phyloP scores from a whole-genome alignment of 768 basidiomycete species.

The Atractiella rhizophila region DNA sequence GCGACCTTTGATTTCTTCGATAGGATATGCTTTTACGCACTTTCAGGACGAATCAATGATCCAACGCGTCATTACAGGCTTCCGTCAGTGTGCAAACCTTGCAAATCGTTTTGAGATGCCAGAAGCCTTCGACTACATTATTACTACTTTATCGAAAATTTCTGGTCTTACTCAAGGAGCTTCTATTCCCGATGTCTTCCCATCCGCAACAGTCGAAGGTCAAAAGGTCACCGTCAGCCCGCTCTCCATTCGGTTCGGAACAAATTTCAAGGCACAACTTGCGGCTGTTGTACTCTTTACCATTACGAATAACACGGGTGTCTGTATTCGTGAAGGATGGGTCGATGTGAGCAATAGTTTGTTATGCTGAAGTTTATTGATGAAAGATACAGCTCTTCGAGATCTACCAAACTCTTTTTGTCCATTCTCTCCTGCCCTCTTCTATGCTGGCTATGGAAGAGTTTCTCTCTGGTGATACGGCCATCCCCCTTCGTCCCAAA shows the following conservation, averaged over 20 bases:
- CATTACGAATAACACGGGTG: constrained; percentile 86
- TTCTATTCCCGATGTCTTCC: constrained; percentile 45
- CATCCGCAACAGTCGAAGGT: constrained; percentile 66
- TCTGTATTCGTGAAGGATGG: constrained; percentile 86
- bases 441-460: constrained; percentile 94
- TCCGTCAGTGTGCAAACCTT: constrained; percentile 80
- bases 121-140: constrained; percentile 91
- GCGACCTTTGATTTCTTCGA: constrained; percentile 76
- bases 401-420: constrained; percentile 88
- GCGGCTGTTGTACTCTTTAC: constrained; percentile 94
- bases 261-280: constrained; percentile 78
- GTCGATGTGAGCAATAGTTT: constrained; percentile 35
- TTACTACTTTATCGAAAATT: constrained; percentile 70
- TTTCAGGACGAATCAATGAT: constrained; percentile 94
- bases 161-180: constrained; percentile 48
- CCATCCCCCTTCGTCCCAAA: constrained; percentile 53
- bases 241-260: constrained; percentile 76
- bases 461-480: constrained; percentile 77
- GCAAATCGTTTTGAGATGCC: constrained; percentile 69
- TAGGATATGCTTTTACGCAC: constrained; percentile 82
- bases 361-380: background rate
- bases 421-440: constrained; percentile 70
- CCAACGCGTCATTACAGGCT: constrained; percentile 81
- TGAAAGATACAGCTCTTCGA: constrained; percentile 59
- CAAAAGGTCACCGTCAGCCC: constrained; percentile 75